These are phyloP conservation scores for Balakata baccata DNA, from an alignment of 345 rosid genomes.

Conservation along the genomic window DNA sequence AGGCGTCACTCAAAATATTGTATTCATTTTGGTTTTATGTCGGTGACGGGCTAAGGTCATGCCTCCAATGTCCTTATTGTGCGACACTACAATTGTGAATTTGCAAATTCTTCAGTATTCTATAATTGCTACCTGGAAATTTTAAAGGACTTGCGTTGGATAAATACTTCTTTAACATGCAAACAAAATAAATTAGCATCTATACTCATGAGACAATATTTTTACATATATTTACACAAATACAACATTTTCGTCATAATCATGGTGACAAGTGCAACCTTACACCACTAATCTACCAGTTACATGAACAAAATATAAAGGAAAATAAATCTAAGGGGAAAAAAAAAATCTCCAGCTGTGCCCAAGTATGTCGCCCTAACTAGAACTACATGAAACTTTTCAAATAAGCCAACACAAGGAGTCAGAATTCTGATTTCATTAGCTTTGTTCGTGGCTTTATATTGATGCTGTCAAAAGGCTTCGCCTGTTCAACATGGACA, in stretches of 20 bases:
- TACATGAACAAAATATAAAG: slow-evolving; percentile 22
- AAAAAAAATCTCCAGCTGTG: slow-evolving; percentile 2
- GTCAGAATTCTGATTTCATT: slow-evolving; percentile 80
- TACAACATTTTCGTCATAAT: slow-evolving; percentile 25
- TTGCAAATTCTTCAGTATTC: too few relatives aligned
- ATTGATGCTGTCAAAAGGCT: slow-evolving; percentile 59
- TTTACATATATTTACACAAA: slow-evolving; percentile 24
- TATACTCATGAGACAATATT: slow-evolving; percentile 26
- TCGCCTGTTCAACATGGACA: slow-evolving; percentile 81
- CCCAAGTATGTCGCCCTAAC: slow-evolving; percentile 12
- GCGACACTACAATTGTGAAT: too few relatives aligned
- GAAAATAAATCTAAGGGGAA: neutral
- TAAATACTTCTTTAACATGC: neutral
- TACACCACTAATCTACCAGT: slow-evolving; percentile 29
- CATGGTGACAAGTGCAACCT: slow-evolving; percentile 12
- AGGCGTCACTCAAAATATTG: too few relatives aligned
- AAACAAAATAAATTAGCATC: slow-evolving; percentile 25
- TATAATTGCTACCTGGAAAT: too few relatives aligned
- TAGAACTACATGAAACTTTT: slow-evolving; percentile 23
- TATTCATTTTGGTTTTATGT: too few relatives aligned
- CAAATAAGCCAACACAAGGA: slow-evolving; percentile 14
- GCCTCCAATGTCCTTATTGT: too few relatives aligned
- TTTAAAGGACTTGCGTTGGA: neutral
- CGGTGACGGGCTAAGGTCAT: too few relatives aligned
- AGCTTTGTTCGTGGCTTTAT: slow-evolving; percentile 73